Evolutionary conservation across 108 stramenopile species (phyloP), one percentile per base, ranked within the genome.

Genomic region (Schizochytrium sp.): DNA sequence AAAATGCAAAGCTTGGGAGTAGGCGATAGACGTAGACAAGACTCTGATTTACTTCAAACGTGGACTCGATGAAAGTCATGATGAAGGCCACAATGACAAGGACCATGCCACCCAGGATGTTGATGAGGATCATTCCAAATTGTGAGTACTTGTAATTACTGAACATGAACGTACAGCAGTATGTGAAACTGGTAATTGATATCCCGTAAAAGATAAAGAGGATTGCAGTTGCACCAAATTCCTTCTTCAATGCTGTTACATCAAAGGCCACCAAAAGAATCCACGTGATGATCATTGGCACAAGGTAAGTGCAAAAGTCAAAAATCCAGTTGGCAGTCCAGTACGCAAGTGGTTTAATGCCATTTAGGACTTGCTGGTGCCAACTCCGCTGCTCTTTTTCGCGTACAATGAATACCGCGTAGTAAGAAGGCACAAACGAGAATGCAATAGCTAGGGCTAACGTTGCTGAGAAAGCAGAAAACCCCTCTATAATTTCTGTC

Each of bases 291-390:
- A 61, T 69, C 45, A 91, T 90, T 13, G 92, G 69, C 44, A 93
- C 60, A 41, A 89, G 15, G 91, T 90, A 93, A 10, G 91, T 91
- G 0, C n/a, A 8, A 49, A 89, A 17, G 61, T 93, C 93, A 87
- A 91, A 93, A 41, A 92, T 47, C 69, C 92, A 93, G 2, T 91
- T 44, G 15, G 89, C 91, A 55, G 83, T 55, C 93, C 93, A 93
- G 92, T 92, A 92, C 40, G 91, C 89, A n/a, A 89, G 61, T 0
- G 93, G 93, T 28, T 88, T 76, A 72, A 92, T 90, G 19, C 93
- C 92, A 7, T 92, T 92, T 28, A 92, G 90, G 13, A 92, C 69
- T 72, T 93, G 93, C 58, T 92, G 91, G 89, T 93, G 92, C 42
- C 45, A 45, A 12, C n/a, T 0, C 58, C 92, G 92, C 15, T 89